A percentile compares a stretch with the other conserved stretches of the same genome.
Evolutionary conservation across 345 rosid genomes (phyloP).

Genomic region (Cardamine resedifolia): DNA sequence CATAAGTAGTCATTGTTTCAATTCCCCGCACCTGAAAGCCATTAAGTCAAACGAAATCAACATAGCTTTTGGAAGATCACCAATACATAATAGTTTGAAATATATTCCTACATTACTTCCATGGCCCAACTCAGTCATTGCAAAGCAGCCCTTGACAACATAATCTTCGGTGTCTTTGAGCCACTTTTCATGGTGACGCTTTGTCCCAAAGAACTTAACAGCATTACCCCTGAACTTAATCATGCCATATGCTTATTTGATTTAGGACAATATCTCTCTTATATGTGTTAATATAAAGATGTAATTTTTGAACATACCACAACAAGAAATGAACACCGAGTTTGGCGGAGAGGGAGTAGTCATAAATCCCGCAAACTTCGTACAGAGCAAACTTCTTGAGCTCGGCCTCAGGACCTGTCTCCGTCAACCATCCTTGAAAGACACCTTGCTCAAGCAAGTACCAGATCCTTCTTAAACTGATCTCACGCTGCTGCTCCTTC

Average conservation of each 20-base stretch:
- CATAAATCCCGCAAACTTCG: constrained; percentile 58
- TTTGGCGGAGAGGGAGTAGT: constrained; percentile 67
- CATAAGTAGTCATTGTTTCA: constrained; percentile 71
- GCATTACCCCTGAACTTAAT: constrained; percentile 69
- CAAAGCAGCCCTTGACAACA: constrained; percentile 79
- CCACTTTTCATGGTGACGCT: constrained; percentile 88
- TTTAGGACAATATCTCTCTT: background rate
- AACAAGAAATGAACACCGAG: constrained; percentile 83
- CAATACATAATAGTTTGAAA: background rate
- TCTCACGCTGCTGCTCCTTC: constrained; percentile 91
- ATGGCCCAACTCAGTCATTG: constrained; percentile 95
- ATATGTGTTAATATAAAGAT: background rate
- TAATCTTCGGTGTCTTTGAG: constrained; percentile 61
- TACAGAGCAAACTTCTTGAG: constrained; percentile 53
- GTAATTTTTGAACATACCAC: constrained; percentile 44
- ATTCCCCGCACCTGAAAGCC: constrained; percentile 60
- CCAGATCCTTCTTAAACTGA: constrained; percentile 59
- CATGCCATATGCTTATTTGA: background rate
- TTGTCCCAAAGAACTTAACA: constrained; percentile 76
- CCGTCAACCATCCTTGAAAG: constrained; percentile 74
- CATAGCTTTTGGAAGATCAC: background rate
- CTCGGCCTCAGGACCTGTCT: constrained; percentile 51
- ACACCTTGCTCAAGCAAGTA: constrained; percentile 61
- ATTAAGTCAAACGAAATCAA: background rate
- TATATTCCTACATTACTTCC: constrained; percentile 77